phyloP scores from a whole-genome alignment of 1,284 basidiomycete species.

The Abortiporus biennis region DNA sequence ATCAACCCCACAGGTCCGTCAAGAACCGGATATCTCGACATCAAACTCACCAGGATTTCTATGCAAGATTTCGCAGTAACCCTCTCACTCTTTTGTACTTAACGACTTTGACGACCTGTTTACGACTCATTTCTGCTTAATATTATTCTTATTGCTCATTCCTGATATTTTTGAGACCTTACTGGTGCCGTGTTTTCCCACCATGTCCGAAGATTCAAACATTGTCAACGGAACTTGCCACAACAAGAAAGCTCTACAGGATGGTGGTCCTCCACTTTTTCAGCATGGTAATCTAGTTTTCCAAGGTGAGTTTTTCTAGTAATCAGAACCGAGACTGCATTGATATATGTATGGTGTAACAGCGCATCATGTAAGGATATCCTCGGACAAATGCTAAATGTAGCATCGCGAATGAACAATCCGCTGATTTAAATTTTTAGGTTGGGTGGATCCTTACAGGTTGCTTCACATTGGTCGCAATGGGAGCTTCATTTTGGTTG shows the following conservation, averaged over 20 bases:
- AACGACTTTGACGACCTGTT: too few relatives aligned
- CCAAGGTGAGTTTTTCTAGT: conserved; percentile 38
- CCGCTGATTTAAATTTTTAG: conserved; percentile 23
- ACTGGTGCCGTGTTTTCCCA: too few relatives aligned
- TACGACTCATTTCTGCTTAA: too few relatives aligned
- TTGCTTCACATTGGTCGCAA: conserved; percentile 52
- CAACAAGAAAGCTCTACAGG: conserved; percentile 33
- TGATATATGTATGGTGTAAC: conserved; percentile 7
- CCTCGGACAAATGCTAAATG: not conserved
- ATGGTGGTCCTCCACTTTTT: conserved; percentile 45
- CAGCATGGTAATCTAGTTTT: conserved; percentile 57
- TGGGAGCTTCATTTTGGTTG: conserved; percentile 60
- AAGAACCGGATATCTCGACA: too few relatives aligned
- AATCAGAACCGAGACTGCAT: conserved; percentile 2
- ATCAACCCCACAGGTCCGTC: too few relatives aligned
- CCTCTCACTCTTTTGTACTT: too few relatives aligned
- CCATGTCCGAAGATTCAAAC: conserved; percentile 23
- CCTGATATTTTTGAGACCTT: too few relatives aligned
- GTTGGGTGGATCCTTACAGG: conserved; percentile 72
- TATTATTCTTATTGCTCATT: too few relatives aligned
- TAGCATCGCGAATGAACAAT: not conserved
- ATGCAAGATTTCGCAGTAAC: too few relatives aligned
- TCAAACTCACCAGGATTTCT: too few relatives aligned
- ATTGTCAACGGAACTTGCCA: conserved; percentile 29
- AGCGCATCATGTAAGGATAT: conserved; percentile 43